Evolutionary conservation across 371 early-diverging fungal species (phyloP), one percentile per base, ranked within the genome.

Genomic region (Syncephalastrum sp.): DNA sequence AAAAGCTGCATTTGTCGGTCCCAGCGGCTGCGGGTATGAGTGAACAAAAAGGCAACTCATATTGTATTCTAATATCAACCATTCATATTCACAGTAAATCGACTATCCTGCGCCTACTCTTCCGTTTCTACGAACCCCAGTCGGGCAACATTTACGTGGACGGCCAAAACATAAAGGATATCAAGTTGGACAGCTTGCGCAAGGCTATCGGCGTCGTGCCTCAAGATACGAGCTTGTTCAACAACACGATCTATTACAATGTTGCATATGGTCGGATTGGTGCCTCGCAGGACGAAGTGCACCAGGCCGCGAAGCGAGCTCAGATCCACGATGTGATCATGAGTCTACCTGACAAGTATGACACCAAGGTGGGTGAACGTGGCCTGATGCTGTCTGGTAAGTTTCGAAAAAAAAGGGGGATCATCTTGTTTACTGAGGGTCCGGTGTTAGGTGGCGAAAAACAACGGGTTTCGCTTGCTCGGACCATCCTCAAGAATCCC

Each of bases 1-100:
- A 19, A 91, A 89, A 50, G 89, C 94, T 12, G 99, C 97, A 0
- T 85, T 99, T 72, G 97, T 98, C 1, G 99, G 99, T 0, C 94
- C 95, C 8, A 90, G 90, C 73, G 99, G 99, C 16, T 94, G 95
- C 63, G 98, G 91, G 81, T 78, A 67, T 53, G 0, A 33, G 2
- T 12, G 38, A 10, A 33, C 38, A 10, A 33, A 29, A 33, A 33
- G 38, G 38, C 38, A 12, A 33, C 7, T 33, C 38, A 6, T 29
- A 3, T 33, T 33, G 5, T 10, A 33, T 12, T 10, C 38, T 33
- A 10, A 8, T 33, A 12, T 33, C 13, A 7, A 41, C 4, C 8
- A 19, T 27, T 5, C 0, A 19, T 0, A 42, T 12, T 42, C 19
- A 25, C 65, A 73, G 84, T 54, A 92, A 94, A 73, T 91, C 91